Base-by-base conservation (phyloP, 192 early-diverging fungal species). In the Chytriomyces confervae region DNA sequence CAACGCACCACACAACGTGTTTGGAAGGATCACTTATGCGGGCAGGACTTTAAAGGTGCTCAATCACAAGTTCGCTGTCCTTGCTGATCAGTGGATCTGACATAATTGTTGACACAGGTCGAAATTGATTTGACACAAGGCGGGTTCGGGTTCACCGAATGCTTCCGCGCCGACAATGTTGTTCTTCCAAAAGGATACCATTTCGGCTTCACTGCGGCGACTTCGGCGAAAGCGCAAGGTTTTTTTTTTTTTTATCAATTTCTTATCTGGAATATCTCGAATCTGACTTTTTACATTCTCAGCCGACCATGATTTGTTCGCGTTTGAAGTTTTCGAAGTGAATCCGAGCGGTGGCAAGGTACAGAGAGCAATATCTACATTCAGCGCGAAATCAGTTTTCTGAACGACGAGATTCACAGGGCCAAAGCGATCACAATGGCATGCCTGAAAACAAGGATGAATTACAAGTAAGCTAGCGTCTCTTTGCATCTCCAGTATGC, bases 271-370 rank as follows among this genome's bases (percentile, higher is more conserved):
- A 44, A 44, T 16, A 75, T 64, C 69, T 71, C 8, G 10, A 24
- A 24, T 5, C 61, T 20, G 66, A 72, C 46, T 50, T 71, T 48
- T 51, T 64, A 27, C 29, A 43, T 51, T 64, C 29, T 61, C 82
- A 81, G 94, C 94, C 80, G 93, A 95, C 79, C 94, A 95, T 66
- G 93, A 94, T 83, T 66, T 95, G 43, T 77, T 86, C 16, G 80
- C 87, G 0, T 91, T 94, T 70, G 92, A 93, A 66, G 83, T 87
- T 0, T 91, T 83, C 44, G 88, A 95, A 77, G 77, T 92, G 16
- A 89, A 95, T 62, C 93, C 93, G 6, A 8, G 18, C 16, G 10
- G n/a, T 24, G 29, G 44, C 16, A 74, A 62, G 72, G 72, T 74
- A 62, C 16, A 10, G 50, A 47, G 10, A 24, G 13, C 16, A 27